Evolutionary conservation across 495 filamentous ascomycete genomes (phyloP).

Genomic region (Aspergillus carlsbadensis): DNA sequence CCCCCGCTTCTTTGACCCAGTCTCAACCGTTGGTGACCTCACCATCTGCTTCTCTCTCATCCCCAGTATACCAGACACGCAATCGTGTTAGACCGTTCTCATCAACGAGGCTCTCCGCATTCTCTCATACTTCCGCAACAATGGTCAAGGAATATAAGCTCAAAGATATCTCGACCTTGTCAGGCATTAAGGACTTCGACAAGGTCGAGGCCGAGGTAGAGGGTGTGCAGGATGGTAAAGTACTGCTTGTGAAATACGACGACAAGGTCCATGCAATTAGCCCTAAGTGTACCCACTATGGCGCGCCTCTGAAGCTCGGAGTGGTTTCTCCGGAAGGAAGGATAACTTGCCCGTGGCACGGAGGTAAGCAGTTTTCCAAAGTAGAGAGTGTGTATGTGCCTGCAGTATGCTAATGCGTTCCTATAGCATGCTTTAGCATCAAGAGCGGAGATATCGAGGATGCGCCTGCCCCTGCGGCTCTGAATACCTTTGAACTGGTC

Average conservation of each 20-base stretch:
- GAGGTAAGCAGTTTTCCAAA: slow-evolving; percentile 54
- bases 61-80: neutral
- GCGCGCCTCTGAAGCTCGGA: slow-evolving; percentile 81
- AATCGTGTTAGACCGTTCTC: neutral
- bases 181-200: slow-evolving; percentile 68
- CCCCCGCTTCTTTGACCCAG: neutral
- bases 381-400: neutral
- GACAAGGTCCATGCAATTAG: slow-evolving; percentile 75
- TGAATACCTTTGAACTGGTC: slow-evolving; percentile 75
- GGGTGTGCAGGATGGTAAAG: slow-evolving; percentile 79
- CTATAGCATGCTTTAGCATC: slow-evolving; percentile 83
- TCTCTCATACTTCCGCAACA: slow-evolving; percentile 17
- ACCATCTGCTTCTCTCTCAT: neutral
- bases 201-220: slow-evolving; percentile 90
- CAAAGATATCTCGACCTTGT: slow-evolving; percentile 69
- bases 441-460: slow-evolving; percentile 92
- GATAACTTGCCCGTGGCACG: slow-evolving; percentile 93
- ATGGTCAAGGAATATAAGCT: slow-evolving; percentile 81
- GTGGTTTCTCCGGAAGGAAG: slow-evolving; percentile 79
- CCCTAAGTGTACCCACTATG: slow-evolving; percentile 92
- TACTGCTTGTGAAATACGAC: slow-evolving; percentile 75
- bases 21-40: neutral
- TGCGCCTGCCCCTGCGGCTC: slow-evolving; percentile 80
- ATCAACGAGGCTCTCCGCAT: neutral
- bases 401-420: neutral